Base-by-base conservation (phyloP, 2,329 filamentous ascomycete species). In the Lecanicillium sp. region DNA sequence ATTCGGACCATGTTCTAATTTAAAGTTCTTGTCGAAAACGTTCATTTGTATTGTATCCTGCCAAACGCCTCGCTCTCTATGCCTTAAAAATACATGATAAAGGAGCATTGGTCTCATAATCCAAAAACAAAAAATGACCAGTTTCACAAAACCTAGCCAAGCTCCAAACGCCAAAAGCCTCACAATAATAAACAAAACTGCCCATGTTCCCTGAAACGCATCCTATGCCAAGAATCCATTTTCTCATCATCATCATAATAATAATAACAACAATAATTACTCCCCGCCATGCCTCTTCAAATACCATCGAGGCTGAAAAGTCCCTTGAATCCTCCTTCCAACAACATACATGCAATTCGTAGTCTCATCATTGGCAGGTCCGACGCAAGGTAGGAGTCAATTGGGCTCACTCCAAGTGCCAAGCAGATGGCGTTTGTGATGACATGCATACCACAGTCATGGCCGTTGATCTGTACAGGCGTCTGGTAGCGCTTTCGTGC, bases 391-490 rank as follows among this genome's bases (percentile, higher is more conserved):
- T 83, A 78, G 4, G 55, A 55, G 40, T 64, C 58, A n/a, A 58
- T 55, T 3, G 74, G 72, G 43, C 67, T 68, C 14, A 78, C 47
- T 2, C 73, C 73, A 22, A 78, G 51, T 0, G 71, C 65, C 27
- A 78, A 50, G 40, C 78, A 83, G 34, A 86, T 71, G 13, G 75
- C 79, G 51, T 89, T 90, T 14, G 83, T 75, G 47, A 85, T 77
- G 12, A 80, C 75, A 54, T 86, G 85, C 4, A 87, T 75, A n/a
- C 85, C 85, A 48, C 85, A 89, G 54, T 89, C 85, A 51, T 73
- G 77, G 2, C 71, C 71, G 51, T 89, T 89, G 18, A 61, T 66
- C 55, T 89, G 84, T 3, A 46, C 50, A 0, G 75, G 70, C 27
- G 73, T 74, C 13, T 59, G 56, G 32, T 70, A 65, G n/a, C 59